Evolutionary conservation across 2,329 filamentous ascomycete genomes (phyloP), one percentile per base, ranked within the genome.

Genomic region (Alternaria gaisen): DNA sequence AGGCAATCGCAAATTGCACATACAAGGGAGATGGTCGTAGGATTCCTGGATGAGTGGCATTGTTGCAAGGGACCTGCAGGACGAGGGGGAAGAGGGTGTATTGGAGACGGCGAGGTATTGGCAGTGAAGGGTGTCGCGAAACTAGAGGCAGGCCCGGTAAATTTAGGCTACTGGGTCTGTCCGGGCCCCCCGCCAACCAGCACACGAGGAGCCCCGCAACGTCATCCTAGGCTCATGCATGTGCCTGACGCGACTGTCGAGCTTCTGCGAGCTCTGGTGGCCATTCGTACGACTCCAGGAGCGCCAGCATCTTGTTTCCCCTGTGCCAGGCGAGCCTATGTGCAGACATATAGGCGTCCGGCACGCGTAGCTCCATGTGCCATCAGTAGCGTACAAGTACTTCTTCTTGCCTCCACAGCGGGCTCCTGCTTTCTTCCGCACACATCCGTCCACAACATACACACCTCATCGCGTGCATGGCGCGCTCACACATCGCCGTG

Each of bases 21-120:
- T 86, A 93, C 91, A 94, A 50, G 92, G 91, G 22, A 96, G 88
- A 22, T 91, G 92, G 76, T 95, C 91, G 80, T 93, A 90, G 63
- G 90, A 86, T 76, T 87, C 86, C 65, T 86, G 86, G 64, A 90
- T 88, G 61, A 90, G 83, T 64, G 90, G 86, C 89, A 92, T 91
- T 65, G 74, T 40, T 81, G 63, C 38, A 56, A 57, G 24, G 24
- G 64, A 44, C 22, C 24, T 60, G 58, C 61, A 59, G 56, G 58
- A 53, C 55, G 44, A 42, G 56, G 56, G 59, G 58, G 14, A 68
- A 48, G 64, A 70, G 65, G 58, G 57, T 54, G 38, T 48, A 46
- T 61, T 58, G 60, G 41, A 32, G 36, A 18, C n/a, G 63, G 68
- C 63, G 56, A 53, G 52, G 41, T 41, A 47, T 60, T 57, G 60